Conservation (phyloP, 805 yeast genomes). For the Candida glaebosa region DNA sequence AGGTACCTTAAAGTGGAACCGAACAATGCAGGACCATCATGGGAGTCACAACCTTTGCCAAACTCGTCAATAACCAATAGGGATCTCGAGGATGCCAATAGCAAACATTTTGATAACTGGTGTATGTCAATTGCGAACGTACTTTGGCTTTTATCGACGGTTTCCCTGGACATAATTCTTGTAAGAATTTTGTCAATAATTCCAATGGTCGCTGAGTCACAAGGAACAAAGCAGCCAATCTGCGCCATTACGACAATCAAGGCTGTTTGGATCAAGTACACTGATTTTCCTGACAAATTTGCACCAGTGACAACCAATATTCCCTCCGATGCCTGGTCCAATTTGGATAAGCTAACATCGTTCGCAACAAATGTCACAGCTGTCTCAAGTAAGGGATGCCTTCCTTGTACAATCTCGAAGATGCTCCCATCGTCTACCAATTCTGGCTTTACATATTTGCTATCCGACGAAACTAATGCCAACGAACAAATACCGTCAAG, state of each 20-base stretch:
- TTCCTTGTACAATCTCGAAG: slow-evolving; percentile 35
- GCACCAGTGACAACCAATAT: slow-evolving; percentile 44
- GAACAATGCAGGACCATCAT: slow-evolving; percentile 45
- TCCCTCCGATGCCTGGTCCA: slow-evolving; percentile 18
- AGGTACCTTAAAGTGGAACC: slow-evolving; percentile 34
- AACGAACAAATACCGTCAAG: slow-evolving; percentile 9
- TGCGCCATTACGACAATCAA: slow-evolving; percentile 48
- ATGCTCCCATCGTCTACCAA: neutral
- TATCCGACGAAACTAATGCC: slow-evolving; percentile 4
- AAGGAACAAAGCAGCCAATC: slow-evolving; percentile 55
- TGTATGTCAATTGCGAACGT: slow-evolving; percentile 49
- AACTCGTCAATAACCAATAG: slow-evolving; percentile 50
- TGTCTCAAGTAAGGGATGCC: slow-evolving; percentile 47
- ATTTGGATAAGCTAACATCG: slow-evolving; percentile 25
- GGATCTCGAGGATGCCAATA: slow-evolving; percentile 36
- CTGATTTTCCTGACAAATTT: slow-evolving; percentile 43
- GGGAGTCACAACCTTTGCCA: slow-evolving; percentile 50
- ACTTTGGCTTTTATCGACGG: slow-evolving; percentile 38
- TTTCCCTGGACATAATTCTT: slow-evolving; percentile 41
- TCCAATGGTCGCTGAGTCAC: slow-evolving; percentile 42
- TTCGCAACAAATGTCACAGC: slow-evolving; percentile 42
- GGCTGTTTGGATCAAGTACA: slow-evolving; percentile 47
- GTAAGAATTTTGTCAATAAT: slow-evolving; percentile 47
- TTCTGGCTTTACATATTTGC: slow-evolving; percentile 5
- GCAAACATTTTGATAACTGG: slow-evolving; percentile 42